A percentile compares a stretch with the other conserved stretches of the same genome.
Evolutionary conservation across 345 rosid species (phyloP).

Genomic region (Acer campestre): DNA sequence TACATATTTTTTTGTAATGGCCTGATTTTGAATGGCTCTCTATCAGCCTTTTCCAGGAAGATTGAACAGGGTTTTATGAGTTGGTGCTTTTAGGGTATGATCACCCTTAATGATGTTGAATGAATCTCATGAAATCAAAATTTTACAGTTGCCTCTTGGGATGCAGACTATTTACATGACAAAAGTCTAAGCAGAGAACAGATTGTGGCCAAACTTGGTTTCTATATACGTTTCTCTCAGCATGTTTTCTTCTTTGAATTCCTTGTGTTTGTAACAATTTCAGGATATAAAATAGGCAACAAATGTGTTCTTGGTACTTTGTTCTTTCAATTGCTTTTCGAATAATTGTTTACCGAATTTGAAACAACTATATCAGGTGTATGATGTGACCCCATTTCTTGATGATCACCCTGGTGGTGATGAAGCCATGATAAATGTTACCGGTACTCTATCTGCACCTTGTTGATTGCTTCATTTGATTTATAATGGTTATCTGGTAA

Average conservation of each 20-base stretch:
- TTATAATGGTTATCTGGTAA: not conserved
- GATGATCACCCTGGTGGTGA: constrained; percentile 95
- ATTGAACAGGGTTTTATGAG: not conserved
- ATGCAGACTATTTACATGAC: not conserved
- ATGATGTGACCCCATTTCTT: constrained; percentile 74
- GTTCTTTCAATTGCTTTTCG: not conserved
- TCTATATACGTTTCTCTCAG: not conserved
- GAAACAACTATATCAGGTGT: constrained; percentile 53
- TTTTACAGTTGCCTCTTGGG: not conserved
- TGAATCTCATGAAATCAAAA: not conserved
- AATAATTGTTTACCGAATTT: not conserved
- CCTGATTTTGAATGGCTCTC: not conserved
- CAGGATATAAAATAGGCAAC: not conserved
- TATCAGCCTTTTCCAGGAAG: not conserved
- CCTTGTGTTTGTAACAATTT: not conserved
- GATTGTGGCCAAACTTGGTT: not conserved
- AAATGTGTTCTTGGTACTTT: not conserved
- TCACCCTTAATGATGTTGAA: not conserved
- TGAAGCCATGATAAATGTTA: constrained; percentile 65
- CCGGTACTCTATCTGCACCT: constrained; percentile 42
- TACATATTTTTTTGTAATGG: not conserved
- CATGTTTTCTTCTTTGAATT: not conserved
- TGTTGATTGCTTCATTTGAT: constrained; percentile 1
- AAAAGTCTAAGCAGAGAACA: not conserved
- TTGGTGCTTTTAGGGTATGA: not conserved